Base-by-base conservation (phyloP, 2,329 filamentous ascomycete genomes). In the Penicillium janthinellum region DNA sequence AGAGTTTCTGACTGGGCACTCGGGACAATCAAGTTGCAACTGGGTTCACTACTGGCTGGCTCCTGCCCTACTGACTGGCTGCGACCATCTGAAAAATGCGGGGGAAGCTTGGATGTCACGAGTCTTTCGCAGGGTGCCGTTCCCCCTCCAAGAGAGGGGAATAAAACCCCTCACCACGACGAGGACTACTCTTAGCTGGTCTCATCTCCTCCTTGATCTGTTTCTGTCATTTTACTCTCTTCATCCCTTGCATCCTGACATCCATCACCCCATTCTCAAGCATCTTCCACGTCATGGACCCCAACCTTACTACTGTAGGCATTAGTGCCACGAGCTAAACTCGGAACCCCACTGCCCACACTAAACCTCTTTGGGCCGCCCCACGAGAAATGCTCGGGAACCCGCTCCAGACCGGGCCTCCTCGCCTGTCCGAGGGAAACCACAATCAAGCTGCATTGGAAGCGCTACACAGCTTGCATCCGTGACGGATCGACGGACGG, bases 381-480 rank as follows among this genome's bases (percentile, higher is more conserved):
- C 60, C 56, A 67, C 66, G 66, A 67, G 57, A 63, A 68, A 51
- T 34, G 47, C n/a, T 65, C 64, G 63, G 59, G 63, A 59, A 47
- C 49, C 59, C 20, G 53, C 51, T 39, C 14, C 22, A 5, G 12
- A 51, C 7, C 7, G 7, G n/a, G 14, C 1, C 5, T 41, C 35
- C 4, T 4, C 12, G 47, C 41, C 39, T 44, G 48, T 59, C 60
- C 58, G 62, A 64, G 57, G 60, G 56, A 61, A 64, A 65, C 58
- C 53, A 12, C 42, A 42, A n/a, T 35, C 47, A 20, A 17, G 12
- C 42, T 45, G 31, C 31, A 31, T 31, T 17, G 15, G n/a, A 49
- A 35, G 15, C 17, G n/a, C 47, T 34, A 31, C 35, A 20, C 14
- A 35, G 47, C 47, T 11, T 28, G 35, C 1, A 14, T 6, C 2